Percentiles rank a stretch among this genome's conserved stretches.
phyloP scores from a whole-genome alignment of 192 early-diverging fungal genomes.

The Cetraspora pellucida region DNA sequence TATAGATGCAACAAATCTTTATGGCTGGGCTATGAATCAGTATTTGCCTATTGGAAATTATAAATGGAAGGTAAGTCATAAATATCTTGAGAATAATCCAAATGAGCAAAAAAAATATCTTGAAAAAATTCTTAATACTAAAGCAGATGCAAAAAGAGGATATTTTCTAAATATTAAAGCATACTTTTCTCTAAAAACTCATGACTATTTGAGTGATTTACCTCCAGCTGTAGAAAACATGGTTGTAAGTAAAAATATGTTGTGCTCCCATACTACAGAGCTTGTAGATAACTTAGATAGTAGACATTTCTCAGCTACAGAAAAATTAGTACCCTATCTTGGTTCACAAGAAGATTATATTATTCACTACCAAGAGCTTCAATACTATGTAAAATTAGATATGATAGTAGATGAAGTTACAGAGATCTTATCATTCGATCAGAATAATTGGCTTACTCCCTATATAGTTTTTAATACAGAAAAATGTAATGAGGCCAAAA shows the following conservation, averaged over 20 bases:
- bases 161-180: too few species aligned
- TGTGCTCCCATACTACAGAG: too few species aligned
- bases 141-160: too few species aligned
- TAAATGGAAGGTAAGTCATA: slow-evolving; percentile 4
- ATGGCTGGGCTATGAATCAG: slow-evolving; percentile 18
- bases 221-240: background rate
- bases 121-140: too few species aligned
- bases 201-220: slow-evolving; percentile 6
- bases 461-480: slow-evolving; percentile 18
- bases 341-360: background rate
- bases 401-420: slow-evolving; percentile 1
- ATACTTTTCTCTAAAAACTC: background rate
- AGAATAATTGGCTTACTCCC: slow-evolving; percentile 11
- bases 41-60: slow-evolving; percentile 12
- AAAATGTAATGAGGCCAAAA: too few species aligned
- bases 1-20: background rate
- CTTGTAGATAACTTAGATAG: too few species aligned
- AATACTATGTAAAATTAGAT: background rate
- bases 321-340: background rate
- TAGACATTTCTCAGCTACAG: too few species aligned
- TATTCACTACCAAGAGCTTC: slow-evolving; percentile 4
- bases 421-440: slow-evolving; percentile 14
- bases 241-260: too few species aligned
- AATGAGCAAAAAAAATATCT: background rate
- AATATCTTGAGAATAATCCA: slow-evolving; percentile 1